These are phyloP conservation scores for Sistotremastrum niveocremeum DNA, from an alignment of 768 basidiomycete species.

Conservation along the genomic window DNA sequence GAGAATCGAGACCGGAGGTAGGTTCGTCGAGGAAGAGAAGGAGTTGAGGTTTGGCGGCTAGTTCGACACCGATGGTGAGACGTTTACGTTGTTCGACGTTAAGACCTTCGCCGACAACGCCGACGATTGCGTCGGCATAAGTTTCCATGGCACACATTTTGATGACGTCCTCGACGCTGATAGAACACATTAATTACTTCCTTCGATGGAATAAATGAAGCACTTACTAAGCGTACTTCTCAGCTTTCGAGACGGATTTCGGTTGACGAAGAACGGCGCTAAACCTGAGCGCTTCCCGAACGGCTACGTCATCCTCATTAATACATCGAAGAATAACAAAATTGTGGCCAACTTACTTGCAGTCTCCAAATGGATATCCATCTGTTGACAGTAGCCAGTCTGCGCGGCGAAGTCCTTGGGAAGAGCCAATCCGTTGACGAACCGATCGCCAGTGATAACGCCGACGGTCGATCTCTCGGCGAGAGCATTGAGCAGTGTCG, in stretches of 20 bases:
- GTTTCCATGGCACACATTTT: conserved; percentile 78
- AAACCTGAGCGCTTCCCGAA: conserved; percentile 68
- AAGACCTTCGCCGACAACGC: conserved; percentile 33
- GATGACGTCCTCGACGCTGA: conserved; percentile 65
- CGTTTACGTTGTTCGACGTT: conserved; percentile 62
- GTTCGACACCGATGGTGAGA: conserved; percentile 76
- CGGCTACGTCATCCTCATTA: conserved; percentile 30
- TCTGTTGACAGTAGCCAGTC: conserved; percentile 84
- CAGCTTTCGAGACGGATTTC: conserved; percentile 39
- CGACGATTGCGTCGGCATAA: conserved; percentile 69
- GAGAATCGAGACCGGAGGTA: conserved; percentile 77
- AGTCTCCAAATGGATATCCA: conserved; percentile 65
- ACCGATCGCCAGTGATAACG: conserved; percentile 45
- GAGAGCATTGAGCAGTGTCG: conserved; percentile 61
- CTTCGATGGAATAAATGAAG: background rate
- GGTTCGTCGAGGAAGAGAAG: conserved; percentile 85
- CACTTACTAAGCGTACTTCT: conserved; percentile 71
- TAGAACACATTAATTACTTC: background rate
- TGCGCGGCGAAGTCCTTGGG: conserved; percentile 43
- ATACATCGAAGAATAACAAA: too few species aligned
- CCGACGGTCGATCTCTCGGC: conserved; percentile 64
- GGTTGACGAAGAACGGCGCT: conserved; percentile 76
- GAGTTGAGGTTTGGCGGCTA: conserved; percentile 74
- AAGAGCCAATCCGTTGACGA: conserved; percentile 53
- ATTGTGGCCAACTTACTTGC: too few species aligned